Evolutionary conservation across 345 rosid genomes (phyloP).

Genomic region (Garcia nutans): DNA sequence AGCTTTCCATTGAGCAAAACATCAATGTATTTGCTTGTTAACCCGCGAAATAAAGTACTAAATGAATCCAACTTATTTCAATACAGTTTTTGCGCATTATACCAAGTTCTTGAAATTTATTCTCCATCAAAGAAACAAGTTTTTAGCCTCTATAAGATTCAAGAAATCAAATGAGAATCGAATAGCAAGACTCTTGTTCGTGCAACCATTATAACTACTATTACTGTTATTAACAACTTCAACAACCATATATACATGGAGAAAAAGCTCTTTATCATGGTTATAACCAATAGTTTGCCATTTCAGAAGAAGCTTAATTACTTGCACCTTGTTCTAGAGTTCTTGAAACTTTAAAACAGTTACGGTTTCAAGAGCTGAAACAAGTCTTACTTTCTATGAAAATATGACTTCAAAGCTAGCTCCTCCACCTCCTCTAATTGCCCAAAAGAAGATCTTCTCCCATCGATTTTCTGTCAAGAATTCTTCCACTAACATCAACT

Average conservation of each 20-base stretch:
- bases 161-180: neutral
- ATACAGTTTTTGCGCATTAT: neutral
- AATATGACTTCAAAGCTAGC: conserved; percentile 18
- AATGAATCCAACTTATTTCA: conserved; percentile 18
- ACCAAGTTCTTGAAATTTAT: conserved; percentile 16
- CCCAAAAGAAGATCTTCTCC: conserved; percentile 28
- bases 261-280: conserved; percentile 12
- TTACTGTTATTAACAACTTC: neutral
- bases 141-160: neutral
- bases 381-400: conserved; percentile 17
- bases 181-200: neutral
- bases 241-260: neutral
- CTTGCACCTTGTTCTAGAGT: conserved; percentile 5
- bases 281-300: conserved; percentile 18
- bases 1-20: conserved; percentile 10
- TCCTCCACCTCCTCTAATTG: conserved; percentile 24
- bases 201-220: neutral
- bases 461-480: conserved; percentile 15
- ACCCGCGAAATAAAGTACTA: neutral
- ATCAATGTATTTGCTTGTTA: neutral
- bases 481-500: conserved; percentile 15
- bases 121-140: conserved; percentile 10
- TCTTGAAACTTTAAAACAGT: neutral
- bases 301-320: neutral
- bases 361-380: conserved; percentile 13